These are phyloP conservation scores for Pichia nanzhaoensis DNA, from an alignment of 805 yeast species.

Conservation along the genomic window DNA sequence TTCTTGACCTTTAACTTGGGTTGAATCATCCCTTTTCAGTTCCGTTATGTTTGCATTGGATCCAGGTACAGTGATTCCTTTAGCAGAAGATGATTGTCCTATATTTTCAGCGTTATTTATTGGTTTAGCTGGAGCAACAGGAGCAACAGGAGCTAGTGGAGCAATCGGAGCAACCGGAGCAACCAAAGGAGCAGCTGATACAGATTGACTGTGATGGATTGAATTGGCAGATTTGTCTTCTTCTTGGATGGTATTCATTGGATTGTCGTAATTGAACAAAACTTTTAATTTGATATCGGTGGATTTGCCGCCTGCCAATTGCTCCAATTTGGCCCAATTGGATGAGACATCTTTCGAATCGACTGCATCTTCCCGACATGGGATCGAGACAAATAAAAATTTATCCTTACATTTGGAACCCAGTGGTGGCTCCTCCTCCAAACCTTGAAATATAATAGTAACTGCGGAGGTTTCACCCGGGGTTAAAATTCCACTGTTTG, in stretches of 20 bases:
- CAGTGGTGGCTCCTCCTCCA: slow-evolving; percentile 63
- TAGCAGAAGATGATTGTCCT: too few relatives aligned
- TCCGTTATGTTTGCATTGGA: neutral
- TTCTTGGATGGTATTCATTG: slow-evolving; percentile 29
- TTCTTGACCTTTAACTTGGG: neutral
- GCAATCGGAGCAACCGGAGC: neutral
- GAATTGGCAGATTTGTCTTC: slow-evolving; percentile 17
- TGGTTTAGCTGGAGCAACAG: neutral
- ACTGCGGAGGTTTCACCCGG: slow-evolving; percentile 73
- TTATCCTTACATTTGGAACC: slow-evolving; percentile 85
- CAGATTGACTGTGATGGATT: neutral
- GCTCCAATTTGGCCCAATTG: slow-evolving; percentile 66
- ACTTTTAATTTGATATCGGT: slow-evolving; percentile 29
- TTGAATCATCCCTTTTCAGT: neutral
- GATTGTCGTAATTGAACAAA: slow-evolving; percentile 24
- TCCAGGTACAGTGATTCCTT: neutral
- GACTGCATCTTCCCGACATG: slow-evolving; percentile 50
- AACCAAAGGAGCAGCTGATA: neutral
- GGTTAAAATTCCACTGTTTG: slow-evolving; percentile 75
- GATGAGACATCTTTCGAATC: slow-evolving; percentile 54
- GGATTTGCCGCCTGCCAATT: slow-evolving; percentile 36
- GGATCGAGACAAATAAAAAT: slow-evolving; percentile 81
- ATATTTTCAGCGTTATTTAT: neutral
- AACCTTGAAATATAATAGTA: slow-evolving; percentile 79
- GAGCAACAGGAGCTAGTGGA: neutral